Evolutionary conservation across 177 flowering plant species (phyloP), one percentile per base, ranked within the genome.

Genomic region (Vitis hybrid): DNA sequence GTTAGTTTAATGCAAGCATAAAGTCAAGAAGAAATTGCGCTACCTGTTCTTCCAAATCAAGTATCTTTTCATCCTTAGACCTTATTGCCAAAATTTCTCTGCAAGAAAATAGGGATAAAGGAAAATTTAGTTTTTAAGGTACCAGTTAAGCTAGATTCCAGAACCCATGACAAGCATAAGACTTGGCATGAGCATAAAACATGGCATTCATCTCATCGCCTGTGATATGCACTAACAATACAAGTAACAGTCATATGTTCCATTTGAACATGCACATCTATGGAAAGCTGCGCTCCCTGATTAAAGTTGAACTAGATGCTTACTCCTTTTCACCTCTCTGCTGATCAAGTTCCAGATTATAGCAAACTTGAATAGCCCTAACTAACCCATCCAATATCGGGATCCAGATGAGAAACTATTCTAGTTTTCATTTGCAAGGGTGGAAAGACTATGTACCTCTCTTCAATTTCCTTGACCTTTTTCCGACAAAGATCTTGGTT

Each of bases 21-120:
- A 65, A 8, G 19, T 4, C 60, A n/a, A 7, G 12, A 69, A 20
- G 14, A 33, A 17, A 52, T 31, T 49, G 2, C 2, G 47, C 47
- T 63, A 92, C 98, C 97, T 95, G 98, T 73, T 91, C 97, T 80
- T 93, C 88, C 61, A 91, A 77, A 80, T 93, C 98, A 66, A 72
- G 61, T 47, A 91, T 86, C 72, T 73, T 78, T 65, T 88, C 94
- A 67, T 89, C 89, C 69, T 71, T 90, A 62, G 57, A 71, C 74
- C 55, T 80, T 8, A 82, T 52, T 57, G 77, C 56, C 22, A 82
- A 58, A 55, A n/a, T 75, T 83, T 81, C 87, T 83, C 97, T 89
- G 73, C 12, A 61, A 24, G 6, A 68, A 47, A 47, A 52, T 59
- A 15, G 11, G 11, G 11, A 59, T 59, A n/a, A n/a, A 59, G 24